Evolutionary conservation across 306 rosid genomes (phyloP).

Genomic region (Dalbergia cochinchinensis): DNA sequence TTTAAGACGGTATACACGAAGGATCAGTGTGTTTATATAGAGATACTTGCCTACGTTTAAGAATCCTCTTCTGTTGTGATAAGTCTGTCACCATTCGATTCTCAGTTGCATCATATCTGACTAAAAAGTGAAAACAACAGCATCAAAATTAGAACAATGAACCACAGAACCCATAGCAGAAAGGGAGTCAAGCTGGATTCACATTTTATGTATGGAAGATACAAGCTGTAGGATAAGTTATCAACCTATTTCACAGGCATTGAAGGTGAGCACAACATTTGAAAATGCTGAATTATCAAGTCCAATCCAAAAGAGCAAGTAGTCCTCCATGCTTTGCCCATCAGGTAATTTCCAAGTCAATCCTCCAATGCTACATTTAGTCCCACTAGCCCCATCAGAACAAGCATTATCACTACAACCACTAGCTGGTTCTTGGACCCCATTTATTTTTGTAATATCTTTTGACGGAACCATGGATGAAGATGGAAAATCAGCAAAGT

Average conservation of each 20-base stretch:
- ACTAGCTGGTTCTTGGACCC: slow-evolving; percentile 45
- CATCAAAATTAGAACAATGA: slow-evolving; percentile 45
- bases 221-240: background rate
- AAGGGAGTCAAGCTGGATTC: slow-evolving; percentile 9
- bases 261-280: slow-evolving; percentile 80
- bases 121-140: slow-evolving; percentile 73
- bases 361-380: slow-evolving; percentile 71
- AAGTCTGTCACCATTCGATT: slow-evolving; percentile 68
- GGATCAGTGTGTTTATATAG: slow-evolving; percentile 18
- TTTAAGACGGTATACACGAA: slow-evolving; percentile 14
- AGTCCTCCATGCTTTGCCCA: slow-evolving; percentile 76
- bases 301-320: slow-evolving; percentile 87
- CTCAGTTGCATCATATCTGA: slow-evolving; percentile 80
- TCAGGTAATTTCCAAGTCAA: slow-evolving; percentile 74
- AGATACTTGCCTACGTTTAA: slow-evolving; percentile 79
- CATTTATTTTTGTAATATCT: slow-evolving; percentile 49
- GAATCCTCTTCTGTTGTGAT: slow-evolving; percentile 85
- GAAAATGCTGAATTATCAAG: slow-evolving; percentile 83
- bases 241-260: slow-evolving; percentile 89
- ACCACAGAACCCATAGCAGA: slow-evolving; percentile 30
- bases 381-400: slow-evolving; percentile 43
- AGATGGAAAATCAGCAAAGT: slow-evolving; percentile 71
- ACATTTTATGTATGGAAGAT: slow-evolving; percentile 8
- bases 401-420: slow-evolving; percentile 40
- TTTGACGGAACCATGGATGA: slow-evolving; percentile 68